These are phyloP conservation scores for Leccinum subgranulosum DNA, from an alignment of 768 basidiomycete species.

Conservation along the genomic window DNA sequence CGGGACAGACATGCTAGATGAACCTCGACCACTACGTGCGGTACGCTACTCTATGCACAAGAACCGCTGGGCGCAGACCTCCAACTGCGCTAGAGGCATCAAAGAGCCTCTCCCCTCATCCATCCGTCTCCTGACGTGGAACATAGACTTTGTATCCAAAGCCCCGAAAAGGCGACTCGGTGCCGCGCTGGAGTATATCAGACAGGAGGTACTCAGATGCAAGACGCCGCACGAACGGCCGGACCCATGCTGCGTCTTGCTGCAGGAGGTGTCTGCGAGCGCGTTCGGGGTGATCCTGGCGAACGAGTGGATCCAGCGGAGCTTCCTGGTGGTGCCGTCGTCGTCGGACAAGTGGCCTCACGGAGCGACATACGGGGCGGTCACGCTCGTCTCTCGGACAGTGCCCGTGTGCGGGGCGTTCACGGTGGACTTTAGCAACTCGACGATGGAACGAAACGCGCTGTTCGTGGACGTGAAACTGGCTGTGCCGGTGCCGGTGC, in stretches of 20 bases:
- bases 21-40: conserved; percentile 28
- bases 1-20: conserved; percentile 20
- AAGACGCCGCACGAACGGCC: conserved; percentile 41
- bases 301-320: conserved; percentile 59
- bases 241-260: conserved; percentile 57
- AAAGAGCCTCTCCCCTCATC: conserved; percentile 38
- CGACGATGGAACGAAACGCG: conserved; percentile 51
- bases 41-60: conserved; percentile 34
- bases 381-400: conserved; percentile 63
- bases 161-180: conserved; percentile 42
- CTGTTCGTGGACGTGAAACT: conserved; percentile 57
- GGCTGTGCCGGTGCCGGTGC: conserved; percentile 31
- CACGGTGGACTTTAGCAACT: conserved; percentile 51
- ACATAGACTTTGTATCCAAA: conserved; percentile 50
- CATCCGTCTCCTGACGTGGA: conserved; percentile 68
- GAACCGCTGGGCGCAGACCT: conserved; percentile 31
- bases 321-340: conserved; percentile 59
- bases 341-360: conserved; percentile 53
- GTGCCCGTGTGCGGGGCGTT: conserved; percentile 48
- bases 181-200: conserved; percentile 52
- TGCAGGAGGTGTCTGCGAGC: conserved; percentile 59
- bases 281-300: conserved; percentile 49
- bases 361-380: conserved; percentile 54
- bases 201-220: conserved; percentile 48
- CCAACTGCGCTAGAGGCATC: conserved; percentile 34